Evolutionary conservation across 495 filamentous ascomycete species (phyloP).

Genomic region (Xylaria longipes): DNA sequence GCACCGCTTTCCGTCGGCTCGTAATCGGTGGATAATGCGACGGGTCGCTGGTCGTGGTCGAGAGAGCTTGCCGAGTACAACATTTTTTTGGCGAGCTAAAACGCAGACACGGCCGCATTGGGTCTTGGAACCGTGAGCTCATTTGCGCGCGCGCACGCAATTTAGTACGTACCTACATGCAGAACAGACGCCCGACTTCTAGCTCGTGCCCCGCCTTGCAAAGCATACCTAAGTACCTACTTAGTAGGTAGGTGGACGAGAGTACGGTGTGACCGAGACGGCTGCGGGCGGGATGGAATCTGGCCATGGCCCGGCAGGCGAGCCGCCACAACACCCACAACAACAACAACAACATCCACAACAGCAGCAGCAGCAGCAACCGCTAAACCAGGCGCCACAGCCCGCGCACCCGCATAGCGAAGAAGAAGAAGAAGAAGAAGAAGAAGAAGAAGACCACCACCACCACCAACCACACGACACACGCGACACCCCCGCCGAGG

Average conservation of each 20-base stretch:
- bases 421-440: no score
- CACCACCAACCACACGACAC: background rate
- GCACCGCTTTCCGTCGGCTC: constrained; percentile 5
- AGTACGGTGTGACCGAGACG: background rate
- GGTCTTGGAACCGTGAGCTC: background rate
- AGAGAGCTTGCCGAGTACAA: background rate
- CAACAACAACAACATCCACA: background rate
- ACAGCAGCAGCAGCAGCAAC: background rate
- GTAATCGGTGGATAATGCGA: constrained; percentile 1
- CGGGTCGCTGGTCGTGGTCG: background rate
- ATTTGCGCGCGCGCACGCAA: background rate
- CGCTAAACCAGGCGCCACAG: background rate
- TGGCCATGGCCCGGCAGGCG: constrained; percentile 15
- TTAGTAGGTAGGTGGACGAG: background rate
- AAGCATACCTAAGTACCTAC: no score
- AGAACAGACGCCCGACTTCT: constrained; percentile 12
- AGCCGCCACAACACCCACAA: constrained; percentile 6
- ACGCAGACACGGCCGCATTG: background rate
- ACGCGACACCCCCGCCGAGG: background rate
- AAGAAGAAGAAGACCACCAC: no score
- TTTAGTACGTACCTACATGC: background rate
- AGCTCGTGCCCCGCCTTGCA: background rate
- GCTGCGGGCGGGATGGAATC: constrained; percentile 16
- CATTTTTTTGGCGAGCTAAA: background rate
- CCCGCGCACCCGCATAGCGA: background rate